A percentile compares a stretch with the other conserved stretches of the same genome.
Evolutionary conservation across 1,284 basidiomycete species (phyloP).

Genomic region (Prillingera fragicola): DNA sequence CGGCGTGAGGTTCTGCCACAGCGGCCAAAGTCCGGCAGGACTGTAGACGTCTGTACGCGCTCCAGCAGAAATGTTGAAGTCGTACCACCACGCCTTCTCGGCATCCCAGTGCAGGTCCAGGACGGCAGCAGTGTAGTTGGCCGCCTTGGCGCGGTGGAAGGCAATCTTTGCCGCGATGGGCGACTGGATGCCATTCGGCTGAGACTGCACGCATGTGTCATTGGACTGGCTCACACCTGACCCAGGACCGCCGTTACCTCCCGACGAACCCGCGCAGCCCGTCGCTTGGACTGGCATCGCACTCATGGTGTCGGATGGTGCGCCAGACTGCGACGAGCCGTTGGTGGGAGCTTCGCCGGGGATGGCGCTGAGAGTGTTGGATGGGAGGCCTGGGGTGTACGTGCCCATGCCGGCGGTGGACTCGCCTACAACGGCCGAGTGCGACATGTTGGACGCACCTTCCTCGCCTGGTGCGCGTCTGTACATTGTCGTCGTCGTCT

Average conservation of each 20-base stretch:
- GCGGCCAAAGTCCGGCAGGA: slow-evolving; percentile 71
- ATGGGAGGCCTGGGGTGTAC: too few relatives aligned
- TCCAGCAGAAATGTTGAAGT: slow-evolving; percentile 60
- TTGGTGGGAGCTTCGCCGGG: too few relatives aligned
- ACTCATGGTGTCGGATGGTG: too few relatives aligned
- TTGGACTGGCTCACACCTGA: background rate
- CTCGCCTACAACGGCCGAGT: too few relatives aligned
- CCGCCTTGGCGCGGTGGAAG: slow-evolving; percentile 59
- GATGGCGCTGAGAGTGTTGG: too few relatives aligned
- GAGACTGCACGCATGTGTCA: background rate
- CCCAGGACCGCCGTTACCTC: background rate
- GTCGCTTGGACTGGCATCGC: too few relatives aligned
- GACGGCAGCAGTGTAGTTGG: slow-evolving; percentile 60
- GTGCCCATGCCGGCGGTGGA: too few relatives aligned
- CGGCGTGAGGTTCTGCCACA: slow-evolving; percentile 81
- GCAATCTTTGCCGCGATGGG: slow-evolving; percentile 35
- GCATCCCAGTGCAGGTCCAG: slow-evolving; percentile 83
- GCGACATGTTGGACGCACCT: too few relatives aligned
- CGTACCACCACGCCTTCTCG: slow-evolving; percentile 73
- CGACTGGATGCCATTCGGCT: background rate
- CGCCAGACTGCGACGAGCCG: too few relatives aligned
- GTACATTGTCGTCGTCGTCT: slow-evolving; percentile 1
- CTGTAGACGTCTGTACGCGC: slow-evolving; percentile 61
- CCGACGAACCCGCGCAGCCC: too few relatives aligned
- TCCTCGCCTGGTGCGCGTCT: too few relatives aligned